phyloP scores from a whole-genome alignment of 768 basidiomycete species.

The Lyophyllum shimeji region DNA sequence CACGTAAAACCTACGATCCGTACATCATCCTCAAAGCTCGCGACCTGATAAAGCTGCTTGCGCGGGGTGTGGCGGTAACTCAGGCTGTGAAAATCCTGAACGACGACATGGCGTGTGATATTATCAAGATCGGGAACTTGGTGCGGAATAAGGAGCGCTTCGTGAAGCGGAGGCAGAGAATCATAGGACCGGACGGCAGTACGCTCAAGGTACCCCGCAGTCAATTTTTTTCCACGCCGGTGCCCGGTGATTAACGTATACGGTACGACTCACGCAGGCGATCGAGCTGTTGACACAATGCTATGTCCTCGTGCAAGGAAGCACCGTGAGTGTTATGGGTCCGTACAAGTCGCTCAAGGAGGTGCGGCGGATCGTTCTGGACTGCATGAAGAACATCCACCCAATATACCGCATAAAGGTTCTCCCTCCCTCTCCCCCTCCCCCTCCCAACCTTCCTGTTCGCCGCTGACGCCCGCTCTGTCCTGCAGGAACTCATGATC shows the following conservation, averaged over 20 bases:
- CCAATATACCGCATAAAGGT: slow-evolving; percentile 99
- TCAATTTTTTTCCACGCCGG: too few species aligned
- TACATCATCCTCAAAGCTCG: slow-evolving; percentile 95
- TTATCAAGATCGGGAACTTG: slow-evolving; percentile 95
- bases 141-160: slow-evolving; percentile 96
- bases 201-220: slow-evolving; percentile 79
- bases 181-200: slow-evolving; percentile 96
- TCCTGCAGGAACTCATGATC: slow-evolving; percentile 90
- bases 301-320: slow-evolving; percentile 97
- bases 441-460: too few species aligned
- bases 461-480: not conserved
- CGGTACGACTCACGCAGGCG: slow-evolving; percentile 56
- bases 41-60: slow-evolving; percentile 93
- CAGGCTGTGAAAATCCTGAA: slow-evolving; percentile 91
- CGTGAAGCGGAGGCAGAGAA: slow-evolving; percentile 92
- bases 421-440: too few species aligned
- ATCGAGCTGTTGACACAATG: slow-evolving; percentile 96
- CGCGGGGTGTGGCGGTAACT: slow-evolving; percentile 82
- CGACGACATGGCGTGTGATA: slow-evolving; percentile 90
- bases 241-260: too few species aligned
- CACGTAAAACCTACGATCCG: slow-evolving; percentile 95
- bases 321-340: slow-evolving; percentile 97
- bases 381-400: slow-evolving; percentile 99
- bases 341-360: slow-evolving; percentile 94
- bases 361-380: slow-evolving; percentile 92